Base-by-base conservation (phyloP, 768 basidiomycete genomes). In the Naganishia kalamii region DNA sequence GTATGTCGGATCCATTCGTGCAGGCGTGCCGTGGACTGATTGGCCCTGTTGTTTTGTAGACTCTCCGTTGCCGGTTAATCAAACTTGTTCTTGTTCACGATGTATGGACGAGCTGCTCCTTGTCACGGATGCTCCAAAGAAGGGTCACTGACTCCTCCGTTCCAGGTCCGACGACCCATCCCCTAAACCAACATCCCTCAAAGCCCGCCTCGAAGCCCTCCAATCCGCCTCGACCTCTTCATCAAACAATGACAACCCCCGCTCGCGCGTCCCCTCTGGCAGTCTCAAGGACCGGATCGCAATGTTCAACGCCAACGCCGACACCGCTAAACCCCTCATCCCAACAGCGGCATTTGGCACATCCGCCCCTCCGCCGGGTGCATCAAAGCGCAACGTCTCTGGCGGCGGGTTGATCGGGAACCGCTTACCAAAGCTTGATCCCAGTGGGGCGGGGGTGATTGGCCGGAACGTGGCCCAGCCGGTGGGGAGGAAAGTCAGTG, bases 271-370 rank as follows among this genome's bases (percentile, higher is more conserved):
- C 23, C 32, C 54, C 19, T 57, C 54, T n/a, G 62, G 62, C 8
- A 51, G 49, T 27, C 50, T 64, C 7, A 64, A 64, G 30, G 63
- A 64, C 32, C 63, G 63, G 30, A 64, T 64, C 63, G 63, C 63
- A 25, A 51, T 52, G 37, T 64, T 64, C 63, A 52, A 44, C 48
- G 49, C 49, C 1, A 44, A 51, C 35, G 51, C 63, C 19, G 50
- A 64, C n/a, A 29, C 63, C 6, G 35, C 50, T 8, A 57, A 57
- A 44, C 49, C 48, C 15, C 47, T 51, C 21, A 51, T 64, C 41
- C 63, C 63, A 3, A 49, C 63, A 12, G 30, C 49, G 4, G 41
- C 60, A 10, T 57, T 61, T 29, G 60, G 60, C 33, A 27, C 23
- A 54, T 54, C 37, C 7, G 46, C 50, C 12, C 63, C 49, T 1